Percentiles rank a stretch among this genome's conserved stretches.
Evolutionary conservation across 1,284 basidiomycete genomes (phyloP).

Genomic region (Albatrellus sp.): DNA sequence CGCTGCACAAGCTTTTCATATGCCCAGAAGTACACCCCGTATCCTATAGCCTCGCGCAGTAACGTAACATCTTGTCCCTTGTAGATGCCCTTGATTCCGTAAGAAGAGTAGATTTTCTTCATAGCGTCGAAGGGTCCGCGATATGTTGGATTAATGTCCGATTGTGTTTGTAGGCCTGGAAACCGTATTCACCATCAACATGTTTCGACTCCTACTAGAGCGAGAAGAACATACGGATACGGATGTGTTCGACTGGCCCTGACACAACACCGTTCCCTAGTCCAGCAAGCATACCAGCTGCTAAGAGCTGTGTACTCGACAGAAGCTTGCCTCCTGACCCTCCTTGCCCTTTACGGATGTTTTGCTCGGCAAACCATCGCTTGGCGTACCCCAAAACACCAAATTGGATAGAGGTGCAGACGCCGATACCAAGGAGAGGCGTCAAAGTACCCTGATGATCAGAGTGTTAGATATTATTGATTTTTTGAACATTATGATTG

Average conservation of each 20-base stretch:
- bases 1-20: slow-evolving; percentile 90
- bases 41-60: slow-evolving; percentile 75
- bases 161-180: slow-evolving; percentile 80
- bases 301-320: slow-evolving; percentile 55
- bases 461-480: not conserved
- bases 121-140: slow-evolving; percentile 81
- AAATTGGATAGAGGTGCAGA: slow-evolving; percentile 96
- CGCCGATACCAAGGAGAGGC: slow-evolving; percentile 87
- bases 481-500: not conserved
- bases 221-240: slow-evolving; percentile 63
- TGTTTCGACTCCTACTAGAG: not conserved
- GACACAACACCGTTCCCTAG: slow-evolving; percentile 88
- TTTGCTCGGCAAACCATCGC: slow-evolving; percentile 63
- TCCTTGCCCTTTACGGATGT: slow-evolving; percentile 40
- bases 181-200: not conserved
- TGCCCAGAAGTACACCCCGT: slow-evolving; percentile 83
- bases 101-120: slow-evolving; percentile 60
- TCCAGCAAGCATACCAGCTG: slow-evolving; percentile 76
- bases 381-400: slow-evolving; percentile 86
- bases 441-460: slow-evolving; percentile 74
- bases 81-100: slow-evolving; percentile 80
- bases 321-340: slow-evolving; percentile 49
- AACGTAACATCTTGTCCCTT: slow-evolving; percentile 91
- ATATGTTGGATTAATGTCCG: slow-evolving; percentile 60
- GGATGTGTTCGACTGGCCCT: slow-evolving; percentile 94